Conservation (phyloP, 441 rosid species). For the Gossypium schwendimanii region DNA sequence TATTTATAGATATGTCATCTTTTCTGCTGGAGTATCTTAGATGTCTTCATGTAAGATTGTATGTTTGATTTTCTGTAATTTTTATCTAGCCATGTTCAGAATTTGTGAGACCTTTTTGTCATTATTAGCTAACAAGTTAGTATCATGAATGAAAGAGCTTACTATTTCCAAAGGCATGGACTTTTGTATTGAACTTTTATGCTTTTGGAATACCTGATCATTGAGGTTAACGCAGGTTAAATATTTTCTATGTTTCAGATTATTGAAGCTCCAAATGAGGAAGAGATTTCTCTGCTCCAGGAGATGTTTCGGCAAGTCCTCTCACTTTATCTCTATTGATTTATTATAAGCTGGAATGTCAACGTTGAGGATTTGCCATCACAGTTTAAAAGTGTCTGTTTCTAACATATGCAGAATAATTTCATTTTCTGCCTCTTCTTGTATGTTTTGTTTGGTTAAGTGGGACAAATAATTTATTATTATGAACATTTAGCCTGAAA, state of each 20-base stretch:
- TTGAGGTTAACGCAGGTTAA: slow-evolving; percentile 28
- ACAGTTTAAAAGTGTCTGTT: neutral
- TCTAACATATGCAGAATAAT: neutral
- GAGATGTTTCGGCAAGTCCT: slow-evolving; percentile 76
- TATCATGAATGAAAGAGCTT: neutral
- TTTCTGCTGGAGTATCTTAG: neutral
- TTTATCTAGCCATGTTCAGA: neutral
- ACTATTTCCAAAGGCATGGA: neutral
- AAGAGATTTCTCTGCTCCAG: slow-evolving; percentile 80
- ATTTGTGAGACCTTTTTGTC: neutral
- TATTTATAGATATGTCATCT: neutral
- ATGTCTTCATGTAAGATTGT: neutral
- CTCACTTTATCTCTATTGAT: slow-evolving; percentile 13
- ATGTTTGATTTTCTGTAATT: neutral
- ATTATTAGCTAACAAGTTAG: neutral
- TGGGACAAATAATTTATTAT: neutral
- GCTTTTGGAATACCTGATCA: slow-evolving; percentile 20
- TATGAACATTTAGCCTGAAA: slow-evolving; percentile 1
- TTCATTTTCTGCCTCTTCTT: slow-evolving; percentile 2
- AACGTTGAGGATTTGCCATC: neutral
- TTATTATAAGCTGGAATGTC: slow-evolving; percentile 5
- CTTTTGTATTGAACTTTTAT: slow-evolving; percentile 2
- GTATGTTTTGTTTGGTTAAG: neutral
- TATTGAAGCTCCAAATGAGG: slow-evolving; percentile 89
- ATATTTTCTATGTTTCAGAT: slow-evolving; percentile 57